phyloP scores from a whole-genome alignment of 2,329 filamentous ascomycete genomes.

The Hypoxylon sp. region DNA sequence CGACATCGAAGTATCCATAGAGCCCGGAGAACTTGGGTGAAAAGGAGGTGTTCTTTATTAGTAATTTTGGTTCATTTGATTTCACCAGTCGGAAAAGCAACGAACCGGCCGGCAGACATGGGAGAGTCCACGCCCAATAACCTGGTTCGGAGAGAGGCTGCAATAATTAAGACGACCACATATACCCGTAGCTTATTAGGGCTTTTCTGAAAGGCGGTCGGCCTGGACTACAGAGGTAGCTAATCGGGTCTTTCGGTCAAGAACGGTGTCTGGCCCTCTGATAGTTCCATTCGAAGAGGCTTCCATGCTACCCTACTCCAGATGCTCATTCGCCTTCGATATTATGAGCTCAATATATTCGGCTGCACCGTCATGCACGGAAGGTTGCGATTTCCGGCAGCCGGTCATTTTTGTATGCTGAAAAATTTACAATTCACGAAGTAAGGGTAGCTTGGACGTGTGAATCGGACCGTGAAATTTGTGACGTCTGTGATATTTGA shows the following conservation, averaged over 20 bases:
- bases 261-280: slow-evolving; percentile 11
- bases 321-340: slow-evolving; percentile 28
- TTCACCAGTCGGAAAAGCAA: slow-evolving; percentile 23
- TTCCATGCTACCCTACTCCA: slow-evolving; percentile 33
- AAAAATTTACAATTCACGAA: slow-evolving; percentile 12
- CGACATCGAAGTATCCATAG: slow-evolving; percentile 1
- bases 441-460: slow-evolving; percentile 11
- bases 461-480: slow-evolving; percentile 4
- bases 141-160: slow-evolving; percentile 36
- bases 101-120: slow-evolving; percentile 23
- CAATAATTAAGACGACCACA: slow-evolving; percentile 41
- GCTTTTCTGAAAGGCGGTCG: slow-evolving; percentile 14
- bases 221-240: not conserved
- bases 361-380: slow-evolving; percentile 36
- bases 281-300: slow-evolving; percentile 26
- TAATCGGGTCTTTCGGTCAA: slow-evolving; percentile 29
- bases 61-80: slow-evolving; percentile 36
- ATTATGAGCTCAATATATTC: slow-evolving; percentile 36
- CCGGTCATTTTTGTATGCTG: slow-evolving; percentile 15
- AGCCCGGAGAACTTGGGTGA: slow-evolving; percentile 1
- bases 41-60: slow-evolving; percentile 27
- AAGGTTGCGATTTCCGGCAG: slow-evolving; percentile 19
- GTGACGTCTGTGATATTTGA: slow-evolving; percentile 5
- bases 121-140: slow-evolving; percentile 31
- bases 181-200: slow-evolving; percentile 32